phyloP scores from a whole-genome alignment of 345 rosid genomes.

The Kandelia obovata region DNA sequence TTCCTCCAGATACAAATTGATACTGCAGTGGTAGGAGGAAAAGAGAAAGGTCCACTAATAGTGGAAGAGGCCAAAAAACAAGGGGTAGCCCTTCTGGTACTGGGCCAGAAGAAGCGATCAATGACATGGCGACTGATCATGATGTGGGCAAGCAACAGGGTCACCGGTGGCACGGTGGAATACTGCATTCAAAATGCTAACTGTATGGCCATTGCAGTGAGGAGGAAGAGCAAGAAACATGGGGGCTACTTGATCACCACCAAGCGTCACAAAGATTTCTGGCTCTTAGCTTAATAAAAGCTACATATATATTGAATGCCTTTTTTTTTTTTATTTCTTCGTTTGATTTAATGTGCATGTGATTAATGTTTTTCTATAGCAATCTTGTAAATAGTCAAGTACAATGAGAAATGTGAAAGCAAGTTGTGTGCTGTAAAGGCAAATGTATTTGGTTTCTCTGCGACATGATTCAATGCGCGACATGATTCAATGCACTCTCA shows the following conservation, averaged over 20 bases:
- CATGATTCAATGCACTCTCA: too few relatives aligned
- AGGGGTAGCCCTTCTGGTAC: conserved; percentile 55
- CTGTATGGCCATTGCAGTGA: conserved; percentile 89
- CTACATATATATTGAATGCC: too few relatives aligned
- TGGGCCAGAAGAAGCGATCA: conserved; percentile 72
- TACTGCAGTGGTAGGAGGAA: conserved; percentile 59
- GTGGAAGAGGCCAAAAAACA: conserved; percentile 77
- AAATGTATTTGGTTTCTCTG: too few relatives aligned
- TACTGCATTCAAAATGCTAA: conserved; percentile 78
- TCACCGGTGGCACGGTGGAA: conserved; percentile 54
- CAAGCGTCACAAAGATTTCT: conserved; percentile 89
- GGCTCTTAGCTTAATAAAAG: conserved; percentile 69
- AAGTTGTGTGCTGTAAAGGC: too few relatives aligned
- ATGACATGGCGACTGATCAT: conserved; percentile 72
- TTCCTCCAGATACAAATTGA: conserved; percentile 55
- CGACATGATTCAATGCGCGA: too few relatives aligned
- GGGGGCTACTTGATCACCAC: conserved; percentile 95
- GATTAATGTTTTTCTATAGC: too few relatives aligned
- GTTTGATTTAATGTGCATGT: too few relatives aligned
- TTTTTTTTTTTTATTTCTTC: too few relatives aligned
- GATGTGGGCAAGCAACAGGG: conserved; percentile 64
- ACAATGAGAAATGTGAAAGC: too few relatives aligned
- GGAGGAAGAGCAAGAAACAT: conserved; percentile 69
- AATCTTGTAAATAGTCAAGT: too few relatives aligned
- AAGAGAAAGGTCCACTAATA: conserved; percentile 74